Evolutionary conservation across 2,329 filamentous ascomycete species (phyloP).

Genomic region (Gyromitra esculenta): DNA sequence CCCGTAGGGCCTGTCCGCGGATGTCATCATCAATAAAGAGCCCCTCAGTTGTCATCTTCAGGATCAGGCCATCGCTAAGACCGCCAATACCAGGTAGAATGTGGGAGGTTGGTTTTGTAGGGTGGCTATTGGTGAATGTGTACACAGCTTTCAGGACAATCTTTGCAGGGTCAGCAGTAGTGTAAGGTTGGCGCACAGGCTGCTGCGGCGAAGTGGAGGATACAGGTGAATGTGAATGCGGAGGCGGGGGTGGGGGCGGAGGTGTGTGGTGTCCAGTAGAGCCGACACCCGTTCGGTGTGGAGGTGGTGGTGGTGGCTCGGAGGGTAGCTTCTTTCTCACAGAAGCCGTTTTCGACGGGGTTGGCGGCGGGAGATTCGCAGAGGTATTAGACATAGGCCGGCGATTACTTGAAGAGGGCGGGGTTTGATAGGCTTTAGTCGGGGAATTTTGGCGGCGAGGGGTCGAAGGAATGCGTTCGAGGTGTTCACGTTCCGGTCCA

Average conservation of each 20-base stretch:
- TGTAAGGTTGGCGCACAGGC: constrained; percentile 69
- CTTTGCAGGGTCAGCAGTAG: constrained; percentile 82
- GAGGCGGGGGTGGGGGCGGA: constrained; percentile 60
- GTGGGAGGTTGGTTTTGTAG: constrained; percentile 88
- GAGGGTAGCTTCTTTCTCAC: constrained; percentile 57
- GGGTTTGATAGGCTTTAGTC: constrained; percentile 56
- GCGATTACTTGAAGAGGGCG: constrained; percentile 49
- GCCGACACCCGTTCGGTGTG: constrained; percentile 51
- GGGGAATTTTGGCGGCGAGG: constrained; percentile 45
- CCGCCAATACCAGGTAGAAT: constrained; percentile 83
- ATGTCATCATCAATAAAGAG: constrained; percentile 98
- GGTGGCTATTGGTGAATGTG: constrained; percentile 87
- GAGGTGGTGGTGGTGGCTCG: constrained; percentile 58
- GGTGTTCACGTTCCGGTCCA: constrained; percentile 58
- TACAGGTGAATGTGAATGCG: constrained; percentile 53
- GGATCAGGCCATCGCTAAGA: constrained; percentile 89
- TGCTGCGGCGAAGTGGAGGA: constrained; percentile 60
- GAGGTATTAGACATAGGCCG: constrained; percentile 53
- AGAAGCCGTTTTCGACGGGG: constrained; percentile 58
- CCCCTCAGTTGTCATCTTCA: constrained; percentile 91
- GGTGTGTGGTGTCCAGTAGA: constrained; percentile 54
- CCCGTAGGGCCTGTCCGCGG: constrained; percentile 86
- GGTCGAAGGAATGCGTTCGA: constrained; percentile 57
- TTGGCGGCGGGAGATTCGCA: constrained; percentile 58
- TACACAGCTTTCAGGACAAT: constrained; percentile 95